Conservation (phyloP, 176 grass and related monocot genomes). For the Phoenix roebelenii region DNA sequence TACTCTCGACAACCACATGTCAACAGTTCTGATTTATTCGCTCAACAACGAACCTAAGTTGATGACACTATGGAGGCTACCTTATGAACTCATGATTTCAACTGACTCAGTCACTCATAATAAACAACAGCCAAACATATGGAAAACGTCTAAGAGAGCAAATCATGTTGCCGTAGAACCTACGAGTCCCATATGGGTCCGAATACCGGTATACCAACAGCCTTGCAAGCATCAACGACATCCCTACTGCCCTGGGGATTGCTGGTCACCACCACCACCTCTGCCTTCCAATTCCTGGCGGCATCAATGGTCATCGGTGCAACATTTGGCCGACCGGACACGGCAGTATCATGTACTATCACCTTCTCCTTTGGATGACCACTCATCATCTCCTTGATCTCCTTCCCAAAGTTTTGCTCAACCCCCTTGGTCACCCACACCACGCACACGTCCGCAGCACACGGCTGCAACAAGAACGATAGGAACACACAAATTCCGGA, state of each 20-base stretch:
- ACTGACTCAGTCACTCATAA: no score
- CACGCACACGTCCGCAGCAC: conserved; percentile 37
- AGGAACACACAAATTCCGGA: conserved; percentile 72
- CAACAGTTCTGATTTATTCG: no score
- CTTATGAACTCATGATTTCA: no score
- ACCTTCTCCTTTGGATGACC: conserved; percentile 24
- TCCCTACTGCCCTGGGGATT: conserved; percentile 67
- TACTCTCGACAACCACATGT: no score
- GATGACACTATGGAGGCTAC: no score
- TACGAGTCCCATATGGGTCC: conserved; percentile 61
- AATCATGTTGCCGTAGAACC: no score
- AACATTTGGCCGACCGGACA: conserved; percentile 42
- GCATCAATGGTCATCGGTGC: conserved; percentile 32
- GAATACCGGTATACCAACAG: conserved; percentile 44
- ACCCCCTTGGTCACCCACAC: conserved; percentile 72
- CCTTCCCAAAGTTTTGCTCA: conserved; percentile 55
- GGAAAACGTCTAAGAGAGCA: no score
- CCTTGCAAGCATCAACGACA: conserved; percentile 34
- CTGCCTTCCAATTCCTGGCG: conserved; percentile 38
- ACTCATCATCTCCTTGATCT: conserved; percentile 29
- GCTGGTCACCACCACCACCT: conserved; percentile 62
- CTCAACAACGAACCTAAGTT: no score
- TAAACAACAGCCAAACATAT: no score
- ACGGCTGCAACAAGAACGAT: conserved; percentile 57
- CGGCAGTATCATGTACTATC: conserved; percentile 45